Evolutionary conservation across 202 grass and related monocot species (phyloP).

Genomic region (Cymbopogon flexuosus): DNA sequence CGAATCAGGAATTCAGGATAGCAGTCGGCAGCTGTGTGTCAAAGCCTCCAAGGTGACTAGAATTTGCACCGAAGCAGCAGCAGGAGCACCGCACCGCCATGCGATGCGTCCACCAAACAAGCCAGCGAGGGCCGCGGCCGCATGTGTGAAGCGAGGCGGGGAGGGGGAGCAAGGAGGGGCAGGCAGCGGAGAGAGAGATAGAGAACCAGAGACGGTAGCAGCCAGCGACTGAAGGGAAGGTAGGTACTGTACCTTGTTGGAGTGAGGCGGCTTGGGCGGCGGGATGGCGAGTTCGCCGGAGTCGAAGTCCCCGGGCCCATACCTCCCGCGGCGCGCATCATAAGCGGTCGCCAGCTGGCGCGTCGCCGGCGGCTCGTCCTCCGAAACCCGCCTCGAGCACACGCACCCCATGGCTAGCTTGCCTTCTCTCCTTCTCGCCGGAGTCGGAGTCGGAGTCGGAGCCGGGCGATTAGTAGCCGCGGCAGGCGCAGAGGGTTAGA

Average conservation of each 20-base stretch:
- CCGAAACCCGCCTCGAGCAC: constrained; percentile 26
- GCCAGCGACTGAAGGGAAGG: neutral
- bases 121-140: neutral
- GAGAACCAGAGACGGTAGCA: too few relatives aligned
- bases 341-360: constrained; percentile 22
- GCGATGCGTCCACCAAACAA: neutral
- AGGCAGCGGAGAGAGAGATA: neutral
- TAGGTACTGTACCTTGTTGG: constrained; percentile 10
- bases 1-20: neutral
- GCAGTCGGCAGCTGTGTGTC: neutral
- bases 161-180: neutral
- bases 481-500: neutral
- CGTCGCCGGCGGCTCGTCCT: neutral
- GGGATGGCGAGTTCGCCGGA: constrained; percentile 63
- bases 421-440: too few relatives aligned
- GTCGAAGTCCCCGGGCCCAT: constrained; percentile 41
- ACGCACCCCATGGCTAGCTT: constrained; percentile 56
- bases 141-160: neutral
- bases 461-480: neutral
- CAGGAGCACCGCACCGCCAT: too few relatives aligned
- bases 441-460: neutral
- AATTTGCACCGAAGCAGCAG: neutral
- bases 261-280: constrained; percentile 39
- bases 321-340: constrained; percentile 30
- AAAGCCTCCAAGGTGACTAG: neutral